Evolutionary conservation across 164 flowering plant genomes (phyloP).

Genomic region (Santalum album): DNA sequence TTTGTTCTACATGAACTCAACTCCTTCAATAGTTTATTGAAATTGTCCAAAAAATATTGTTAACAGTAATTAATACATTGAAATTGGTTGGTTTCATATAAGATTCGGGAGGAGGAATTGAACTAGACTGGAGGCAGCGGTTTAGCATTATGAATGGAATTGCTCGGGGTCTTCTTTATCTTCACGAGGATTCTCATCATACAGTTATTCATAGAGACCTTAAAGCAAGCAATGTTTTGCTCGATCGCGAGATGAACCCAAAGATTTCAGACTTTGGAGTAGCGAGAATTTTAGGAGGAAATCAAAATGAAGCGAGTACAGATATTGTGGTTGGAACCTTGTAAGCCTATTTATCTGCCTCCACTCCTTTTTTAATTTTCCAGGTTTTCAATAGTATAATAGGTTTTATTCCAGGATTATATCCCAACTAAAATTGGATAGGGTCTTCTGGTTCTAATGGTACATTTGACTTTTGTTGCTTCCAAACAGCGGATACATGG

Average conservation of each 20-base stretch:
- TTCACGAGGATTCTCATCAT: neutral
- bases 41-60: neutral
- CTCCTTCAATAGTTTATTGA: neutral
- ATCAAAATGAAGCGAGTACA: neutral
- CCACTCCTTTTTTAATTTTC: neutral
- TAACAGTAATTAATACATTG: neutral
- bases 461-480: too few relatives aligned
- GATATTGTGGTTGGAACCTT: neutral
- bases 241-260: constrained; percentile 1
- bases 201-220: neutral
- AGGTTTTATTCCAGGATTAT: too few relatives aligned
- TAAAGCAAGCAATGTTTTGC: neutral
- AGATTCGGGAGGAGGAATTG: neutral
- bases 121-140: neutral
- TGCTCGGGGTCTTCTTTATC: neutral
- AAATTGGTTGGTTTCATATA: neutral
- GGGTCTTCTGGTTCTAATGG: too few relatives aligned
- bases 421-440: too few relatives aligned
- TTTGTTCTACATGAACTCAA: neutral
- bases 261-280: constrained; percentile 1
- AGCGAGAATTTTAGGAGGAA: neutral
- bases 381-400: too few relatives aligned
- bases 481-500: neutral
- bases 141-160: neutral
- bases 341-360: neutral